These are phyloP conservation scores for Urostyla sp. DNA, from an alignment of 73 alveolate species.

Conservation along the genomic window DNA sequence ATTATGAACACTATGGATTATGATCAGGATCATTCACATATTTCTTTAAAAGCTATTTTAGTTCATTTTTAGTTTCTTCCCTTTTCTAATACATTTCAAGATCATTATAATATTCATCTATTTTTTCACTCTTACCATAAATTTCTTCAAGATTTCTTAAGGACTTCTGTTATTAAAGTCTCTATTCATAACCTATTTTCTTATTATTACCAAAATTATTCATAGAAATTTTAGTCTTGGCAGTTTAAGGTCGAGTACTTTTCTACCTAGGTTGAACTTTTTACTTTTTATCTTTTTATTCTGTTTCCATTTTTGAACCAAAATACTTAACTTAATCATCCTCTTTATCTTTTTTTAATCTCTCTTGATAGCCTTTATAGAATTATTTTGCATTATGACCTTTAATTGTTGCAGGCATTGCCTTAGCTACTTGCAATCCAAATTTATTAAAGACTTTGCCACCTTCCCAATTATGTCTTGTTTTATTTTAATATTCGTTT, in stretches of 20 bases:
- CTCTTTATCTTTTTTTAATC: slow-evolving; percentile 12
- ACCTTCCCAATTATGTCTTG: background rate
- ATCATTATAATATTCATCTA: slow-evolving; percentile 20
- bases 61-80: slow-evolving; percentile 46
- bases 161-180: background rate
- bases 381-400: slow-evolving; percentile 19
- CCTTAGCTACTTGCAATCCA: slow-evolving; percentile 35
- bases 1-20: slow-evolving; percentile 9
- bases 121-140: slow-evolving; percentile 48
- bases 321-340: slow-evolving; percentile 18
- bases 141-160: background rate
- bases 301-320: background rate
- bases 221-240: slow-evolving; percentile 2
- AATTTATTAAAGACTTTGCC: background rate
- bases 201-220: background rate
- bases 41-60: slow-evolving; percentile 29
- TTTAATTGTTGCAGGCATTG: slow-evolving; percentile 32
- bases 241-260: slow-evolving; percentile 29
- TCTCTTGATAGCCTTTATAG: slow-evolving; percentile 36
- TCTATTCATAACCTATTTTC: background rate
- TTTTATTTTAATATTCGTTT: background rate
- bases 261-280: slow-evolving; percentile 1
- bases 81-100: slow-evolving; percentile 27
- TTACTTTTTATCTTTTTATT: background rate
- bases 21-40: slow-evolving; percentile 41